Evolutionary conservation across 2,329 filamentous ascomycete genomes (phyloP).

Genomic region (Calonectria crousiana): DNA sequence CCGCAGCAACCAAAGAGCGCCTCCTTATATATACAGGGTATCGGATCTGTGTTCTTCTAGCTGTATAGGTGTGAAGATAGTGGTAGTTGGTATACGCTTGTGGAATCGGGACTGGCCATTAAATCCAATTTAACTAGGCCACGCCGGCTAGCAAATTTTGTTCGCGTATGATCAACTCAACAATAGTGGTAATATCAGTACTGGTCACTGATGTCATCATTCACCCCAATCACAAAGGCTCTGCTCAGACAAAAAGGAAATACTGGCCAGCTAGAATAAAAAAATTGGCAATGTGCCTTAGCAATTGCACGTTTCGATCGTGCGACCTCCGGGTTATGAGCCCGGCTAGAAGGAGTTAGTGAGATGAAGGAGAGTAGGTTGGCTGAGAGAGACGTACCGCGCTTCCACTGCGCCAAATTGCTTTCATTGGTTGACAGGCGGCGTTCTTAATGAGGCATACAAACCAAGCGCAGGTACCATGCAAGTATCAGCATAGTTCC

Average conservation of each 20-base stretch:
- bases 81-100: too few species aligned
- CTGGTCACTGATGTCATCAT: not conserved
- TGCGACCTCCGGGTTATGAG: constrained; percentile 27
- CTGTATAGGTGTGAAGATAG: not conserved
- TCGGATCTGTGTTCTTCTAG: not conserved
- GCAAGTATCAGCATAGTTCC: not conserved
- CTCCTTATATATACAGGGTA: not conserved
- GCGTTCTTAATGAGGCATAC: not conserved
- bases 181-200: not conserved
- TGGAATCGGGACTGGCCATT: too few species aligned
- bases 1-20: not conserved
- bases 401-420: constrained; percentile 24
- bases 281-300: constrained; percentile 31
- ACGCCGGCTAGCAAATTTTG: too few species aligned
- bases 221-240: not conserved
- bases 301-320: constrained; percentile 41
- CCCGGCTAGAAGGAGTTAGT: constrained; percentile 16
- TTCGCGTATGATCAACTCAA: too few species aligned
- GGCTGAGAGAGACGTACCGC: not conserved
- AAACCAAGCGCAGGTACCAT: not conserved
- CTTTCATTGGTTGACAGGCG: not conserved
- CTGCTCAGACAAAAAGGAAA: constrained; percentile 10
- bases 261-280: constrained; percentile 9
- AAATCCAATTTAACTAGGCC: not conserved
- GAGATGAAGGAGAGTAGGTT: not conserved